Percentiles rank a stretch among this genome's conserved stretches.
Evolutionary conservation across 2,329 filamentous ascomycete species (phyloP).

Genomic region (Trematosphaeria pertusa): DNA sequence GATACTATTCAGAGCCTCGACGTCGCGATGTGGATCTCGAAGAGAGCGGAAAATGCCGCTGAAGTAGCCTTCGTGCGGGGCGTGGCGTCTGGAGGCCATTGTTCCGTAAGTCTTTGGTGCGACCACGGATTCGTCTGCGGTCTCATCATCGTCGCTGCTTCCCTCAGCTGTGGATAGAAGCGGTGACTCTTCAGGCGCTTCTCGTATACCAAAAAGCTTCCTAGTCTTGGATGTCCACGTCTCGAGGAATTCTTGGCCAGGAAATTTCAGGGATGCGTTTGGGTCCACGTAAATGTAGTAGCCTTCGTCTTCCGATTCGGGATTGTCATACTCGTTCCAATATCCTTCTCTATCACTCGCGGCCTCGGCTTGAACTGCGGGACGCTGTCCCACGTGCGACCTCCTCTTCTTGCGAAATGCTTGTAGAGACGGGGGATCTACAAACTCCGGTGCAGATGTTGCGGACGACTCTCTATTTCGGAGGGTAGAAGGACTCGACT

Average conservation of each 20-base stretch:
- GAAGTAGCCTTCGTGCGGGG: conserved; percentile 34
- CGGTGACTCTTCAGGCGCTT: conserved; percentile 29
- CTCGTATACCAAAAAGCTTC: conserved; percentile 30
- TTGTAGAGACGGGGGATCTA: conserved; percentile 48
- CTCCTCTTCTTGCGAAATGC: conserved; percentile 54
- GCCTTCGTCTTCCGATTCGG: conserved; percentile 67
- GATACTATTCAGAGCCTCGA: conserved; percentile 48
- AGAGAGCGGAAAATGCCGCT: conserved; percentile 38
- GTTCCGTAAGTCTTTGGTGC: conserved; percentile 59
- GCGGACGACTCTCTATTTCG: conserved; percentile 42
- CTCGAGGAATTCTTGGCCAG: conserved; percentile 68
- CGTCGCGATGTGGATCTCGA: conserved; percentile 40
- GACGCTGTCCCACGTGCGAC: conserved; percentile 34
- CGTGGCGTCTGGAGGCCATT: conserved; percentile 16
- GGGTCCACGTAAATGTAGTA: conserved; percentile 80
- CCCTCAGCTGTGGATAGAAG: conserved; percentile 44
- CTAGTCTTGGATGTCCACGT: conserved; percentile 35
- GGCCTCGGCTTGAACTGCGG: conserved; percentile 25
- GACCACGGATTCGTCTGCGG: conserved; percentile 47
- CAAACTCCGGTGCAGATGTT: conserved; percentile 43
- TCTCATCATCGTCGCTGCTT: conserved; percentile 62
- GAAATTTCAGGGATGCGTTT: conserved; percentile 65
- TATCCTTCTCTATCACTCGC: conserved; percentile 56
- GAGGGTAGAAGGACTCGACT: conserved; percentile 37
- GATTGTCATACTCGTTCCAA: conserved; percentile 89